phyloP scores from a whole-genome alignment of 2,329 filamentous ascomycete species.

The Davidsoniella neocaledoniae region DNA sequence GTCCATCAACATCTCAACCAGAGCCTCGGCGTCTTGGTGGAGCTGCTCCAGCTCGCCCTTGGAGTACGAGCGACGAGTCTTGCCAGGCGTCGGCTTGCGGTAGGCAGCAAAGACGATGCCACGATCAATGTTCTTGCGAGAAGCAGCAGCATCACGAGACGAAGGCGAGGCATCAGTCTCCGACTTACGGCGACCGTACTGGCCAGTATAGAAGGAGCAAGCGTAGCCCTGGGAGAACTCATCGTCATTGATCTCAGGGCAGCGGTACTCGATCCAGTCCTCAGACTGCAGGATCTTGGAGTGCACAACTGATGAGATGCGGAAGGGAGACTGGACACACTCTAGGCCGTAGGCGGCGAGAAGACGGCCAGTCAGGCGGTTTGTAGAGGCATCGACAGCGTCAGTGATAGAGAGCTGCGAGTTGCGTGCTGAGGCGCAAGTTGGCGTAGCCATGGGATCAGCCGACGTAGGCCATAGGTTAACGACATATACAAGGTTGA shows the following conservation, averaged over 20 bases:
- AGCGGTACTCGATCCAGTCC: slow-evolving; percentile 37
- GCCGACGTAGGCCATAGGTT: slow-evolving; percentile 34
- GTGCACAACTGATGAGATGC: slow-evolving; percentile 33
- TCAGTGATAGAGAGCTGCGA: slow-evolving; percentile 5
- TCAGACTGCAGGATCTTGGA: slow-evolving; percentile 30
- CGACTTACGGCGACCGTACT: slow-evolving; percentile 17
- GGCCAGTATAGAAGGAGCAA: slow-evolving; percentile 33
- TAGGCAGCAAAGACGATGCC: slow-evolving; percentile 42
- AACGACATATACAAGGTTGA: slow-evolving; percentile 42
- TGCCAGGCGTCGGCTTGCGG: slow-evolving; percentile 26
- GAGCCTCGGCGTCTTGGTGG: slow-evolving; percentile 31
- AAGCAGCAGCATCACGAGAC: not conserved
- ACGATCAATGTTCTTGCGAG: slow-evolving; percentile 22
- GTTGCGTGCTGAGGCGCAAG: not conserved
- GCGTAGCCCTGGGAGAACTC: slow-evolving; percentile 36
- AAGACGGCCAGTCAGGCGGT: slow-evolving; percentile 30
- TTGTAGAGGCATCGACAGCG: slow-evolving; percentile 7
- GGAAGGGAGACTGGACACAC: slow-evolving; percentile 33
- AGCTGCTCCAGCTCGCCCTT: slow-evolving; percentile 29
- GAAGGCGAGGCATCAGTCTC: slow-evolving; percentile 13
- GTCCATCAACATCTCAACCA: slow-evolving; percentile 36
- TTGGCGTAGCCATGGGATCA: slow-evolving; percentile 7
- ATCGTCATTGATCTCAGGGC: slow-evolving; percentile 23
- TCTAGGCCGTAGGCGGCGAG: slow-evolving; percentile 38
- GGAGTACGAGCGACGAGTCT: slow-evolving; percentile 20